Conservation (phyloP, 441 rosid species). For the Euphorbia celastroides region DNA sequence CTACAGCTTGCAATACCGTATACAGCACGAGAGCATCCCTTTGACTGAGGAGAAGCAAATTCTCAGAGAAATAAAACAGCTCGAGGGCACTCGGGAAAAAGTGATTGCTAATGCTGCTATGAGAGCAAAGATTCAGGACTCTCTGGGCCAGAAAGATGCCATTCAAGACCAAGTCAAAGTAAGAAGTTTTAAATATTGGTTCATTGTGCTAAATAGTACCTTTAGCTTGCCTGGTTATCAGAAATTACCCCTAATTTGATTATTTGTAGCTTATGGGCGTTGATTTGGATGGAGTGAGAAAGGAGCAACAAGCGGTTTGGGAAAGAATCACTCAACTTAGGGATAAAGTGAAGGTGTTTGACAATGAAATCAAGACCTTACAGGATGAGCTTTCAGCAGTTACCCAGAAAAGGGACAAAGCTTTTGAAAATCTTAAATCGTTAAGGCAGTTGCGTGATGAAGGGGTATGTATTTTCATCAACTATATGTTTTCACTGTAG, state of each 20-base stretch:
- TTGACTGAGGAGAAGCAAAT: conserved; percentile 89
- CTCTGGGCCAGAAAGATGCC: conserved; percentile 81
- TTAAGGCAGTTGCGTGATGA: conserved; percentile 50
- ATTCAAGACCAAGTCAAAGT: conserved; percentile 96
- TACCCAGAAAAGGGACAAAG: conserved; percentile 48
- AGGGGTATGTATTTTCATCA: conserved; percentile 33
- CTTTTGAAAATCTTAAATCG: conserved; percentile 36
- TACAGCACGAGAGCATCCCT: conserved; percentile 80
- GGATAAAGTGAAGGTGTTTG: conserved; percentile 35
- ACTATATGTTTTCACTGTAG: no score
- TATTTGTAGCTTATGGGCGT: conserved; percentile 59
- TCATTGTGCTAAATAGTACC: no score
- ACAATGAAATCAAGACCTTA: conserved; percentile 37
- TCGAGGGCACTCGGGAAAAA: conserved; percentile 11
- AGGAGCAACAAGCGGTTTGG: conserved; percentile 53
- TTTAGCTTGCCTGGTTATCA: no score
- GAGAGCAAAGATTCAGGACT: conserved; percentile 82
- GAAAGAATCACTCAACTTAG: conserved; percentile 35
- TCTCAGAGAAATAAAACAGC: conserved; percentile 83
- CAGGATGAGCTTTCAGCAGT: conserved; percentile 38
- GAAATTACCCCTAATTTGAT: no score
- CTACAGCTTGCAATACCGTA: conserved; percentile 50
- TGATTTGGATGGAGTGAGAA: conserved; percentile 65
- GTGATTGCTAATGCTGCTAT: conserved; percentile 53
- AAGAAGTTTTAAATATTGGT: conserved; percentile 26